A percentile compares a stretch with the other conserved stretches of the same genome.
Evolutionary conservation across 1,284 basidiomycete genomes (phyloP).

Genomic region (Cerrena zonata): DNA sequence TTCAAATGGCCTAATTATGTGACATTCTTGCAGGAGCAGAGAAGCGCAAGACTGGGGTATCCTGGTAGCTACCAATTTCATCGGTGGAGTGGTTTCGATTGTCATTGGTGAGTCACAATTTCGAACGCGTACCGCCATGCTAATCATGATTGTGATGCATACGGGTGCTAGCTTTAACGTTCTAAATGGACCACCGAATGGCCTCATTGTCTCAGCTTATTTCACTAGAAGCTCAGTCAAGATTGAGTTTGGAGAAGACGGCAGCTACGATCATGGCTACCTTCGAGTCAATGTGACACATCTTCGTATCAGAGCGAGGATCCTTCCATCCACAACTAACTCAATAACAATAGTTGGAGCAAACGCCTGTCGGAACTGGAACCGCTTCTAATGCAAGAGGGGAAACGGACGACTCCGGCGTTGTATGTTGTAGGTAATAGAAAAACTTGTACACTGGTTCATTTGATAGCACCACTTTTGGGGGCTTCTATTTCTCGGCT

Average conservation of each 20-base stretch:
- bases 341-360: too few relatives aligned
- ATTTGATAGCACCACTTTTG: too few relatives aligned
- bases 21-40: constrained; percentile 62
- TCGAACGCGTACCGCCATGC: neutral
- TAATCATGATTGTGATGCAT: neutral
- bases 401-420: too few relatives aligned
- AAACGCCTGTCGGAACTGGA: too few relatives aligned
- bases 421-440: too few relatives aligned
- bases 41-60: constrained; percentile 85
- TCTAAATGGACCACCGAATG: constrained; percentile 75
- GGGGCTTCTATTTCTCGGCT: too few relatives aligned
- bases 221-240: constrained; percentile 23
- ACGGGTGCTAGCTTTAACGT: constrained; percentile 91
- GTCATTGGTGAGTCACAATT: constrained; percentile 61
- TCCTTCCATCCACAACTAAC: too few relatives aligned
- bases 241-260: constrained; percentile 68
- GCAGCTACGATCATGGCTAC: constrained; percentile 72
- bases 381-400: too few relatives aligned
- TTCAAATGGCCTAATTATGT: constrained; percentile 99
- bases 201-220: constrained; percentile 76
- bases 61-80: constrained; percentile 84
- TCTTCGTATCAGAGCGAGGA: constrained; percentile 59
- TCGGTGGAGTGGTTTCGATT: constrained; percentile 66
- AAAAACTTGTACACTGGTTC: too few relatives aligned
- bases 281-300: constrained; percentile 76